Evolutionary conservation across 225 moss, liverwort and hornwort genomes (phyloP), one percentile per base, ranked within the genome.

Genomic region (Polytrichum commune): DNA sequence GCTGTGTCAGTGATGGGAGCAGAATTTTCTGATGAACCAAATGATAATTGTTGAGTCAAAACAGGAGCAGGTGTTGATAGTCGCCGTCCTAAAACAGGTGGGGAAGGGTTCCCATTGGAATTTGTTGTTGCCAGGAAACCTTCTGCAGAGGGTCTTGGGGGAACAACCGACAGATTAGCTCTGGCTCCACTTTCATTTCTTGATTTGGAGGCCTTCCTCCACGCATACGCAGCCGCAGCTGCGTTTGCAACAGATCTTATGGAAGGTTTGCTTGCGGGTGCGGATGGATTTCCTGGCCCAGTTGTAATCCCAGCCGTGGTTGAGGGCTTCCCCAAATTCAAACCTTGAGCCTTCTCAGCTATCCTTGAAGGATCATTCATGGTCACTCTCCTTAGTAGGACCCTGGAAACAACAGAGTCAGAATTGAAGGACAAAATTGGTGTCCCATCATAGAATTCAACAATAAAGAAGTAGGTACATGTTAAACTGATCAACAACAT

Each of bases 141-240:
- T 57, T 70, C 70, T 23, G 33, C 24, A 9, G 58, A 70, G 60
- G 70, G 60, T 27, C 70, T 57, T 29, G 33, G 22, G 6, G 70
- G 70, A 57, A 70, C 70, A 20, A 70, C 70, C 10, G 70, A 70
- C 4, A 70, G 7, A 70, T 60, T 70, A 20, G 70, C 7, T 70
- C 70, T 60, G 60, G 20, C 27, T 33, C 57, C 56, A 70, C 20
- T 57, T 55, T 58, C 70, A 60, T 58, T 29, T 70, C 60, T 70
- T 29, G 70, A 29, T 33, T 70, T 70, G n/a, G 70, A 58, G 20
- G 70, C 56, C 60, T 70, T 70, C 24, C 70, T 70, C 70, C 70
- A 70, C 55, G 70, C 70, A 60, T 70, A 60, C 1, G 70, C 70
- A 57, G 70, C 70, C n/a, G 70, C 70, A 19, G 70, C 70, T 70